These are phyloP conservation scores for Pseudonitzschia pungens DNA, from an alignment of 108 stramenopile species.

Conservation along the genomic window DNA sequence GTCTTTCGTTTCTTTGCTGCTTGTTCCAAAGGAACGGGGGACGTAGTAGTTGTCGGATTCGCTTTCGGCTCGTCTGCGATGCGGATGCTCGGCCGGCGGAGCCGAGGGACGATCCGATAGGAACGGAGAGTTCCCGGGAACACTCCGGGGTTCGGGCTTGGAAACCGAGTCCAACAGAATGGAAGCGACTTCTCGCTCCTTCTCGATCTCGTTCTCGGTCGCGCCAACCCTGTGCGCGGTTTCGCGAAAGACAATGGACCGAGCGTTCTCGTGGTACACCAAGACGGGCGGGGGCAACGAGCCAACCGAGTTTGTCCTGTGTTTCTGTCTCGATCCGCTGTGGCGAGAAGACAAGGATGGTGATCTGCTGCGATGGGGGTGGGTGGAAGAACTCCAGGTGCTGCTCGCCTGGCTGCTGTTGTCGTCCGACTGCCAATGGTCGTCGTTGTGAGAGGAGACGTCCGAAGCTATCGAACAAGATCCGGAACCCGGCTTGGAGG, in stretches of 20 bases:
- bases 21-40: neutral
- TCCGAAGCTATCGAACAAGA: neutral
- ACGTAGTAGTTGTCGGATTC: neutral
- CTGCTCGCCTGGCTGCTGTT: neutral
- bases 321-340: neutral
- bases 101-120: slow-evolving; percentile 3
- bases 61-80: neutral
- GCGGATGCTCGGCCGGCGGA: neutral
- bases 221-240: slow-evolving; percentile 55
- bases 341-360: neutral
- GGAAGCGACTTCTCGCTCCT: neutral
- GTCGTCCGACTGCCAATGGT: slow-evolving; percentile 12
- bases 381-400: slow-evolving; percentile 8
- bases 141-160: neutral
- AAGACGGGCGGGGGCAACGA: slow-evolving; percentile 40
- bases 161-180: slow-evolving; percentile 11
- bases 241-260: slow-evolving; percentile 89
- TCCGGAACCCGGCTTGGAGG: neutral
- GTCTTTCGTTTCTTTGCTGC: neutral
- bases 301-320: neutral
- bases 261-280: slow-evolving; percentile 84
- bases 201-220: neutral
- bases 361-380: neutral
- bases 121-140: neutral
- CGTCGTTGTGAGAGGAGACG: neutral